Evolutionary conservation across 176 grass and related monocot genomes (phyloP).

Genomic region (Saccharum officinarum): DNA sequence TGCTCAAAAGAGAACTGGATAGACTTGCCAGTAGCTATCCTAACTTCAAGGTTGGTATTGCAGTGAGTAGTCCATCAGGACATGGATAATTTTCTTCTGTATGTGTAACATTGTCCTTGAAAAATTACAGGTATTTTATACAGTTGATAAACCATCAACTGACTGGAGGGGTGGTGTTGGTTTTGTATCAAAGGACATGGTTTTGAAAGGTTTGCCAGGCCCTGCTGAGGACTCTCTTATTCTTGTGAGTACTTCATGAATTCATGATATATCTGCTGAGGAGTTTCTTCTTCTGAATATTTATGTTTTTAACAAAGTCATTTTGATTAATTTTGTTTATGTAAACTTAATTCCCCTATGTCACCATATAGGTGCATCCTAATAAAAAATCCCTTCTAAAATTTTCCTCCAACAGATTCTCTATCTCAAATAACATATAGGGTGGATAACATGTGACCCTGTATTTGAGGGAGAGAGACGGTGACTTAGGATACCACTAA

Average conservation of each 20-base stretch:
- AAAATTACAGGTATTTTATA: slow-evolving; percentile 83
- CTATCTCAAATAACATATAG: background rate
- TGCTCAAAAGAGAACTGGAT: slow-evolving; percentile 90
- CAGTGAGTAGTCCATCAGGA: slow-evolving; percentile 1
- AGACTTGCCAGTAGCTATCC: slow-evolving; percentile 82
- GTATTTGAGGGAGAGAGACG: background rate
- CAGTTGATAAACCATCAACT: slow-evolving; percentile 82
- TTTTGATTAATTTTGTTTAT: background rate
- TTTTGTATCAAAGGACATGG: slow-evolving; percentile 79
- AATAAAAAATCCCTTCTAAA: background rate
- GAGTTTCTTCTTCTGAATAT: background rate
- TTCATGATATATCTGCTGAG: slow-evolving; percentile 20
- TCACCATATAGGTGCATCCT: background rate
- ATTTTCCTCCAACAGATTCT: background rate
- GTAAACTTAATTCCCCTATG: background rate
- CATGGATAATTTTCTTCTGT: background rate
- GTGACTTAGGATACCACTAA: background rate
- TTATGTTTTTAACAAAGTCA: background rate
- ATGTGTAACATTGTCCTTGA: background rate
- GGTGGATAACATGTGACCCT: background rate
- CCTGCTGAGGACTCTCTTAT: slow-evolving; percentile 68
- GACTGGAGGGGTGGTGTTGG: slow-evolving; percentile 82
- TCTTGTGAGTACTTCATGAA: slow-evolving; percentile 60
- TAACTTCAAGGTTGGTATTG: slow-evolving; percentile 88
- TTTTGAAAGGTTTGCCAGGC: slow-evolving; percentile 85